phyloP scores from a whole-genome alignment of 345 rosid genomes.

The Psidium friedrichsthalianum region DNA sequence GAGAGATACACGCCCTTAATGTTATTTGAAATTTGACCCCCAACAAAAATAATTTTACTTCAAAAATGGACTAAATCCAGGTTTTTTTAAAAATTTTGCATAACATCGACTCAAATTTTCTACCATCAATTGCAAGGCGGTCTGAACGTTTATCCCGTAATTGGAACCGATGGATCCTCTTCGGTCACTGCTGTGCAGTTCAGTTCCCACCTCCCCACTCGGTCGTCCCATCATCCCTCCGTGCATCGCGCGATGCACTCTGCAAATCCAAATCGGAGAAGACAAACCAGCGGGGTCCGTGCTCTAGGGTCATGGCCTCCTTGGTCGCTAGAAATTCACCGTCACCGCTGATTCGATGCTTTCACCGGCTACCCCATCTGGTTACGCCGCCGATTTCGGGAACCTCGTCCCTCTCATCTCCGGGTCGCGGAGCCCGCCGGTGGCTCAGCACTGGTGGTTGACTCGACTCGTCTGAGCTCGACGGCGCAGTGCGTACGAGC shows the following conservation, averaged over 20 bases:
- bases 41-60: too few species aligned
- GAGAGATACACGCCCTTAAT: too few species aligned
- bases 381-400: neutral
- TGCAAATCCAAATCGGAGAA: neutral
- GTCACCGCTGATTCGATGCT: neutral
- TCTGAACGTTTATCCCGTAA: too few species aligned
- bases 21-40: too few species aligned
- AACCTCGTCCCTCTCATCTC: neutral
- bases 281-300: neutral
- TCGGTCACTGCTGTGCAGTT: neutral
- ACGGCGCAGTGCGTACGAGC: conserved; percentile 62
- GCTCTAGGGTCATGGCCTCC: neutral
- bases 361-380: neutral
- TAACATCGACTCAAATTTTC: neutral
- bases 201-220: neutral
- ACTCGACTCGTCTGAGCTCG: conserved; percentile 42
- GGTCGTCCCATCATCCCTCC: neutral
- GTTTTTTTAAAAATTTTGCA: neutral
- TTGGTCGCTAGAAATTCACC: neutral
- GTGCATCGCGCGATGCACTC: neutral
- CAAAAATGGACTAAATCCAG: neutral
- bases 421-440: neutral
- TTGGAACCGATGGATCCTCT: neutral
- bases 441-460: conserved; percentile 11
- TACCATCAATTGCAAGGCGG: too few species aligned